Evolutionary conservation across 176 grass and related monocot genomes (phyloP).

Genomic region (Saccharum officinarum): DNA sequence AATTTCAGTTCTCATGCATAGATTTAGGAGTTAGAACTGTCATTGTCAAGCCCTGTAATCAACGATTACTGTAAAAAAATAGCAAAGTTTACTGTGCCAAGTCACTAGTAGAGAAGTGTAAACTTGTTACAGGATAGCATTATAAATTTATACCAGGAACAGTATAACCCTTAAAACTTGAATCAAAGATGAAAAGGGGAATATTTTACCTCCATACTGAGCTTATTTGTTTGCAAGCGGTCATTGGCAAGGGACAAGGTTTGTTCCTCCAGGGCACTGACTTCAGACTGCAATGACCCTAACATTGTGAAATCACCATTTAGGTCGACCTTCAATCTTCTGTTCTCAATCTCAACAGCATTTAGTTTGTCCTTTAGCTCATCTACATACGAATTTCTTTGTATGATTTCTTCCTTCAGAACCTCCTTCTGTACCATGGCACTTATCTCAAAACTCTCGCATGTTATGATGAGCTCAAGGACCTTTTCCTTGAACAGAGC

Average conservation of each 20-base stretch:
- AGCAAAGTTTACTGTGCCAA: not conserved
- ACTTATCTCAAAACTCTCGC: conserved; percentile 87
- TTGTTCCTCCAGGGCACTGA: conserved; percentile 62
- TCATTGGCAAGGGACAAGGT: conserved; percentile 55
- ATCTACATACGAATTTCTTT: conserved; percentile 65
- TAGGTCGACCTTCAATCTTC: conserved; percentile 70
- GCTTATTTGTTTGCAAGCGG: conserved; percentile 52
- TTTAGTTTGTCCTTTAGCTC: conserved; percentile 82
- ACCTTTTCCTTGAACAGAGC: conserved; percentile 84
- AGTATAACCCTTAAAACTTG: not conserved
- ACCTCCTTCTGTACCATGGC: conserved; percentile 77
- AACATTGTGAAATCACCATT: conserved; percentile 68
- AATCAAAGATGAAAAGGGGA: not conserved
- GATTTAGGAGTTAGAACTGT: not conserved
- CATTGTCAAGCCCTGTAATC: not conserved
- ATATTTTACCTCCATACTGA: conserved; percentile 58
- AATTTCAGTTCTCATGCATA: conserved; percentile 18
- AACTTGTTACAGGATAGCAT: not conserved
- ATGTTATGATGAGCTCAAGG: conserved; percentile 68
- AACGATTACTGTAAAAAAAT: not conserved
- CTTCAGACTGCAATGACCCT: conserved; percentile 63
- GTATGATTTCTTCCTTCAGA: conserved; percentile 81
- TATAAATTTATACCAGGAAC: not conserved
- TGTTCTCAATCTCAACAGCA: conserved; percentile 74
- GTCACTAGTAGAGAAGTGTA: not conserved